Evolutionary conservation across 2,329 filamentous ascomycete species (phyloP).

Genomic region (Aspergillus jensenii): DNA sequence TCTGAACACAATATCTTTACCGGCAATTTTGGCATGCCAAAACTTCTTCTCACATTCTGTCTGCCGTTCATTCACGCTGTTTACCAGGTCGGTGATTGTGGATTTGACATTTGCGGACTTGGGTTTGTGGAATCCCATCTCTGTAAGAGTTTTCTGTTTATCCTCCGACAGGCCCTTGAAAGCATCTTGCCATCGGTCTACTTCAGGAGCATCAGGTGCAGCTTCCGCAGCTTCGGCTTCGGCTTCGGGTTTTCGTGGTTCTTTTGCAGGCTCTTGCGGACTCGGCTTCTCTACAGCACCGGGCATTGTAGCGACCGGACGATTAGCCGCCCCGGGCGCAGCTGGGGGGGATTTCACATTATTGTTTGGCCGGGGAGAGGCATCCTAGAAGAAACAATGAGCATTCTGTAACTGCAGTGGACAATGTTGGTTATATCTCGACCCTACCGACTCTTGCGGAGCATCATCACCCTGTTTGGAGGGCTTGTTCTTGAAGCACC

Average conservation of each 20-base stretch:
- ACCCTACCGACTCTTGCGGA: not conserved
- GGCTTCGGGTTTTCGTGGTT: not conserved
- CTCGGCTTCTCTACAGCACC: not conserved
- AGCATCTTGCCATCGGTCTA: not conserved
- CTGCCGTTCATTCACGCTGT: constrained; percentile 4
- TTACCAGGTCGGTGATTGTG: not conserved
- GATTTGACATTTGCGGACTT: not conserved
- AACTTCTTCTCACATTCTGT: constrained; percentile 13
- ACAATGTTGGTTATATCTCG: not conserved
- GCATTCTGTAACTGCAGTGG: not conserved
- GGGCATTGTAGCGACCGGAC: not conserved
- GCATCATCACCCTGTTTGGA: not conserved
- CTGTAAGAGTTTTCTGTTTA: not conserved
- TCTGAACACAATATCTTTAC: constrained; percentile 10
- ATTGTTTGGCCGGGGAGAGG: not conserved
- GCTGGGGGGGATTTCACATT: not conserved
- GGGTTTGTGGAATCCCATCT: not conserved
- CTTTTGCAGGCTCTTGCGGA: not conserved
- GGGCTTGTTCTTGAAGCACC: not conserved
- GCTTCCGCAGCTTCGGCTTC: not conserved
- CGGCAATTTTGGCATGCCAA: constrained; percentile 7
- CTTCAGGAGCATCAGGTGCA: not conserved
- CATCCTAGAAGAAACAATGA: not conserved
- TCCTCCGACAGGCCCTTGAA: not conserved
- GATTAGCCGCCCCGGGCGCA: not conserved